Base-by-base conservation (phyloP, 2,329 filamentous ascomycete genomes). In the Fusarium agapanthi region DNA sequence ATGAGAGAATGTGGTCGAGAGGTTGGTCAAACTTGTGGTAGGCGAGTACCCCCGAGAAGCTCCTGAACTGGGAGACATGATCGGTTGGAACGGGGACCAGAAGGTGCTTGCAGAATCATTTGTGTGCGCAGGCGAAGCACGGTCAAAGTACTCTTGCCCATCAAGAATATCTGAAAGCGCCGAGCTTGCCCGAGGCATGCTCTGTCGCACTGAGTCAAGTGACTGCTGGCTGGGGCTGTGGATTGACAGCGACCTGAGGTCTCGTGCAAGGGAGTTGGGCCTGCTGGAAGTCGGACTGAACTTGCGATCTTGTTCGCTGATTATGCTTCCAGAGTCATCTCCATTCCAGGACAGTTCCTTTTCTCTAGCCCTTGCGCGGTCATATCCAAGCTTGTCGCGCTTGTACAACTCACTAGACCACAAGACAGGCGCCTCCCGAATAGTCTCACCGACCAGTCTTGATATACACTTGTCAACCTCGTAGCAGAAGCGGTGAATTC, bases 331-430 rank as follows among this genome's bases (percentile, higher is more conserved):
- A 6, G 84, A 81, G 67, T 90, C 88, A 64, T 89, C 87, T 26
- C 78, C 79, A 10, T 74, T 75, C 82, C 84, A 88, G 2, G 82
- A 80, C 37, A 83, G 83, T 35, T 88, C 84, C 40, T 83, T 82
- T 41, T 88, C 87, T 32, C 84, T 82, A 1, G 80, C 75, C 16
- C 79, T 79, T 55, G 81, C 80, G 6, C 83, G 82, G 56, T 90
- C 89, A 61, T 90, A 88, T 59, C 88, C 83, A 45, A 88, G 86
- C 69, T 92, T 91, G 76, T 98, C 95, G 28, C 93, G 89, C 65
- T 91, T 89, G 79, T 94, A 98, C 2, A 99, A 86, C 65, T 97
- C 93, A 78, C 95, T 98, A 0, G 95, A 95, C 95, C 95, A 98
- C 5, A 98, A 84, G 1, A 97, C 93, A 0, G 95, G 95, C 1